Base-by-base conservation (phyloP, 768 basidiomycete genomes). In the Lactifluus pinguis region DNA sequence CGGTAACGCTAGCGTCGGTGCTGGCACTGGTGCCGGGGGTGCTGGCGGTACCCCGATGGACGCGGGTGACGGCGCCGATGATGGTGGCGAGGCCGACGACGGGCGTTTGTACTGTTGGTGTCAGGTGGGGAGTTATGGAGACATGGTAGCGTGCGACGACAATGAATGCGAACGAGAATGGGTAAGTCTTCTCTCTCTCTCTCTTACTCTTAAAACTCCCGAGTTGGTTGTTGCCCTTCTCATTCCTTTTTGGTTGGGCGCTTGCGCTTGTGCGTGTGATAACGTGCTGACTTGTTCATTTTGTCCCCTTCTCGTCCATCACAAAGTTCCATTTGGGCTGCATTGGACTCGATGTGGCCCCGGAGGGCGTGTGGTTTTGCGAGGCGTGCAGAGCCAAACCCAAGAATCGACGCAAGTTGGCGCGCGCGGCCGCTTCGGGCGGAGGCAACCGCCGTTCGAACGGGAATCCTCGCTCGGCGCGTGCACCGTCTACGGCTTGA, bases 101-200 rank as follows among this genome's bases (percentile, higher is more conserved):
- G 76, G 80, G 55, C 82, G 78, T 67, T 79, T 80, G 14, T 95
- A 98, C 69, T 98, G 94, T 73, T 80, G 85, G 76, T 98, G 94
- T 72, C 79, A 89, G 65, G 77, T 87, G 17, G 79, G 84, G 61
- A 92, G 90, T 68, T 94, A 87, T 67, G 94, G 94, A 41, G 88
- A 94, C 75, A 95, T 97, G 93, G 90, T 97, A 67, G 93, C 86
- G 25, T 97, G 93, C 71, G 93, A 97, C 71, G 89, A 86, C 67
- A 75, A 77, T 17, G 77, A 79, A 49, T 95, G 93, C 74, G 83
- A 86, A 67, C 77, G 79, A 60, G 92, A 95, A 86, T 97, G 93
- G 93, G 93, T 95, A 66, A 70, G 89, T 85, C 7, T 66, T 9
- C 49, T 57, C 51, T 55, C n/a, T n/a, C 25, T 25, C 25, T 25